Evolutionary conservation across 2,329 filamentous ascomycete genomes (phyloP).

Genomic region (Epichloe typhina): DNA sequence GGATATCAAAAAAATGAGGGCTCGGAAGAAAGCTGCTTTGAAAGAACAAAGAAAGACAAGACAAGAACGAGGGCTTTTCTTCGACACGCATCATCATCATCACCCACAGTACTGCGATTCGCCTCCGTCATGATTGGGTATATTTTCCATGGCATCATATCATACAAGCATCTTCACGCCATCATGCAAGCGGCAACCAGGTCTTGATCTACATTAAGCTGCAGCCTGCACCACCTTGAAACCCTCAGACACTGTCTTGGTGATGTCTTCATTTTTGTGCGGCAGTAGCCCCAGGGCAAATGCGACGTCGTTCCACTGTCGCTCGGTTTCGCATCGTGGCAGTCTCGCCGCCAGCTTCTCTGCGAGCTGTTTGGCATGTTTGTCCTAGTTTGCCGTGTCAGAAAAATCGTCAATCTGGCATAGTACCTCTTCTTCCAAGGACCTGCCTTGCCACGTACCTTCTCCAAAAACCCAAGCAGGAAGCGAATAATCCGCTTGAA

Average conservation of each 20-base stretch:
- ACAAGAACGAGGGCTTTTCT: too few relatives aligned
- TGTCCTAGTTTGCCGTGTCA: slow-evolving; percentile 49
- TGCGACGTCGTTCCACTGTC: slow-evolving; percentile 95
- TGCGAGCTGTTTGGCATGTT: slow-evolving; percentile 87
- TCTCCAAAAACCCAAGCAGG: slow-evolving; percentile 90
- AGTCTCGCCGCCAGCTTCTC: slow-evolving; percentile 85
- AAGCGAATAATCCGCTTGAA: slow-evolving; percentile 85
- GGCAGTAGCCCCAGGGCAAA: slow-evolving; percentile 81
- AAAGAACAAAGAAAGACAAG: too few relatives aligned
- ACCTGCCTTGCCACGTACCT: slow-evolving; percentile 43
- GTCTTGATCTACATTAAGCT: slow-evolving; percentile 28
- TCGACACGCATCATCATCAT: too few relatives aligned
- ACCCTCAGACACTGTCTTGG: slow-evolving; percentile 60
- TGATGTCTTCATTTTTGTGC: slow-evolving; percentile 86
- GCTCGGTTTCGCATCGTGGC: slow-evolving; percentile 73
- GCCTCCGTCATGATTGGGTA: too few relatives aligned
- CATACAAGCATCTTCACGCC: neutral
- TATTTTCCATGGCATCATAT: neutral
- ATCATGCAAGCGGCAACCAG: neutral
- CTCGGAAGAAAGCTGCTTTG: too few relatives aligned
- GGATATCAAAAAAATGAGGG: too few relatives aligned
- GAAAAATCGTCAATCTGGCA: slow-evolving; percentile 8
- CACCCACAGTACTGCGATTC: too few relatives aligned
- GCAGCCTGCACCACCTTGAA: slow-evolving; percentile 57
- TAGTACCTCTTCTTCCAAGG: slow-evolving; percentile 5